A percentile compares a stretch with the other conserved stretches of the same genome.
phyloP scores from a whole-genome alignment of 768 basidiomycete genomes.

The Termitomyces sp. region DNA sequence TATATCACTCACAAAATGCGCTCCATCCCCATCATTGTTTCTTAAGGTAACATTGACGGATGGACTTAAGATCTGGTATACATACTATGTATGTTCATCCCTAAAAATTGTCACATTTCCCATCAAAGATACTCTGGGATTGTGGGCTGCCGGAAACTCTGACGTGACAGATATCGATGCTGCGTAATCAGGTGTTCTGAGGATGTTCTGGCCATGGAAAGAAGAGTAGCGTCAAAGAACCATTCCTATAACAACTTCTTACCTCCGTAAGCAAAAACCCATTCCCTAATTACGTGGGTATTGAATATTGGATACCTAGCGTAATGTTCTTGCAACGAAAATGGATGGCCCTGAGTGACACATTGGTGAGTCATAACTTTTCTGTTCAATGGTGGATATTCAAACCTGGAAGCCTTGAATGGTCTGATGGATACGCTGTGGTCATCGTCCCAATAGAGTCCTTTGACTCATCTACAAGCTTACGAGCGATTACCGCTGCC shows the following conservation, averaged over 20 bases:
- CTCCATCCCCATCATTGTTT: not conserved
- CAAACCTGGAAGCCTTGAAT: not conserved
- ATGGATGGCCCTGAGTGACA: not conserved
- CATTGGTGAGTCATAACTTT: not conserved
- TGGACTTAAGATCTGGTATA: not conserved
- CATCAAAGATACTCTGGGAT: not conserved
- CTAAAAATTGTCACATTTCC: not conserved
- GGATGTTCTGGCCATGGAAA: no score
- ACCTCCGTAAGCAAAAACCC: not conserved
- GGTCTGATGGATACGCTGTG: not conserved
- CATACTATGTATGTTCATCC: not conserved
- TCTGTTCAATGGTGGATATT: not conserved
- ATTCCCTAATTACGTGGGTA: no score
- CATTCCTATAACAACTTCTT: not conserved
- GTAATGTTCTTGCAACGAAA: not conserved
- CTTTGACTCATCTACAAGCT: slow-evolving; percentile 29
- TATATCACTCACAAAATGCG: not conserved
- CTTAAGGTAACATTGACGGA: not conserved
- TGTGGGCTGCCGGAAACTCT: not conserved
- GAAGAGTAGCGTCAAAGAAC: not conserved
- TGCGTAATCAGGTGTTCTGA: no score
- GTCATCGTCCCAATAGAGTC: slow-evolving; percentile 21
- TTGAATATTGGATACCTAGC: not conserved
- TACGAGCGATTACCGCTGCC: slow-evolving; percentile 30
- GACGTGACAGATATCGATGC: not conserved